Evolutionary conservation across 2,329 filamentous ascomycete genomes (phyloP).

Genomic region (Macrophomina pseudophaseolina): DNA sequence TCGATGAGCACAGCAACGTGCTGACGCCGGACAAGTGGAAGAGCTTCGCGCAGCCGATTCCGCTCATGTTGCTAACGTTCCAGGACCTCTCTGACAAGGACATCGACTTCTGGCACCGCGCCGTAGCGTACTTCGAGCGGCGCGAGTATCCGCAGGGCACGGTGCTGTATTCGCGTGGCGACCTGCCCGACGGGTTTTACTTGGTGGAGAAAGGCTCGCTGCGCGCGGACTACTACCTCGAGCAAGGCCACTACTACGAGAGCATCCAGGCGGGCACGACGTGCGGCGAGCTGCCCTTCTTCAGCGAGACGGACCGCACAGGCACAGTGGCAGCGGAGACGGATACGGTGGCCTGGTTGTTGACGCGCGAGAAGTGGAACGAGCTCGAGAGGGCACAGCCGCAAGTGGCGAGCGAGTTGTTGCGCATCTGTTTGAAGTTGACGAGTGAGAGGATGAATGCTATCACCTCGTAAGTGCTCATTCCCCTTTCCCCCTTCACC

Average conservation of each 20-base stretch:
- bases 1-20: slow-evolving; percentile 38
- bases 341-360: slow-evolving; percentile 80
- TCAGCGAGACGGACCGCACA: slow-evolving; percentile 85
- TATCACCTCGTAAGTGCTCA: slow-evolving; percentile 61
- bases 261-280: slow-evolving; percentile 93
- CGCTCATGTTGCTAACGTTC: slow-evolving; percentile 94
- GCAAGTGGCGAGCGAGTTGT: slow-evolving; percentile 80
- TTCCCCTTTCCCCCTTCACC: neutral
- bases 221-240: slow-evolving; percentile 85
- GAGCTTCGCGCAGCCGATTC: slow-evolving; percentile 85
- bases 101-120: slow-evolving; percentile 94
- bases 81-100: slow-evolving; percentile 83
- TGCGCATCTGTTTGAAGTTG: slow-evolving; percentile 88
- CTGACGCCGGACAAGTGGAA: slow-evolving; percentile 73
- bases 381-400: slow-evolving; percentile 73
- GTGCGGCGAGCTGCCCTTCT: slow-evolving; percentile 95
- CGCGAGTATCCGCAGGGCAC: slow-evolving; percentile 71
- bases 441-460: slow-evolving; percentile 90
- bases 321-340: slow-evolving; percentile 84
- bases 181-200: slow-evolving; percentile 83
- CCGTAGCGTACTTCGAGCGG: slow-evolving; percentile 74
- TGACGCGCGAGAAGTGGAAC: slow-evolving; percentile 74
- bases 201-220: slow-evolving; percentile 88
- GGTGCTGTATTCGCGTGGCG: slow-evolving; percentile 76
- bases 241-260: slow-evolving; percentile 87